Base-by-base conservation (phyloP, 306 rosid species). In the Cercis canadensis region DNA sequence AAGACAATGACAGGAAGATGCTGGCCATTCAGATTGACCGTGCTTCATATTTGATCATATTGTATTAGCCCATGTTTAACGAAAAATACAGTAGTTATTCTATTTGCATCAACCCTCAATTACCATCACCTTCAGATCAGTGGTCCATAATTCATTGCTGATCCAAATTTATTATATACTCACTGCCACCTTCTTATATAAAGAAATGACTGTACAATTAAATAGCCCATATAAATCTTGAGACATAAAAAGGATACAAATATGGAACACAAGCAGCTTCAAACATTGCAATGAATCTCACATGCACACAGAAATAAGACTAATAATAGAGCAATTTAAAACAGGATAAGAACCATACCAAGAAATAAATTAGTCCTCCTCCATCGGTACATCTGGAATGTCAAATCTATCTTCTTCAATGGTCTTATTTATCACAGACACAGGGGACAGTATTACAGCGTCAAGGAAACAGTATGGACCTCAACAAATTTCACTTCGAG, bases 331-430 rank as follows among this genome's bases (percentile, higher is more conserved):
- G 49, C 53, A 69, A 45, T 49, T n/a, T 40, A 54, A 55, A 52
- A 17, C n/a, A 69, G 29, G 32, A 52, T 46, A 46, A 55, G 78
- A 67, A 49, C 29, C 83, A 80, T 85, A 84, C 89, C 85, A 8
- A 53, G 54, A 44, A 63, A 11, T n/a, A 7, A 54, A 71, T 78
- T 56, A 83, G 75, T 86, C 88, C 73, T 86, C 87, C 77, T 93
- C 98, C 98, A 93, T 93, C n/a, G 97, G 96, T 51, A 93, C 93
- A 7, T 82, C 87, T 67, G 97, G 98, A 82, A 93, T 82, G 73
- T 93, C 88, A 43, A 84, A 87, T 81, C 89, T 85, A 69, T 90
- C 89, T 75, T 93, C 98, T 82, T 90, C 92, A 50, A 87, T 85
- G 59, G 93, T 76, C 70, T 79, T 92, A 73, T 79, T 87, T 65